Conservation (phyloP, 768 basidiomycete species). For the Coprinellus aureogranulatus region DNA sequence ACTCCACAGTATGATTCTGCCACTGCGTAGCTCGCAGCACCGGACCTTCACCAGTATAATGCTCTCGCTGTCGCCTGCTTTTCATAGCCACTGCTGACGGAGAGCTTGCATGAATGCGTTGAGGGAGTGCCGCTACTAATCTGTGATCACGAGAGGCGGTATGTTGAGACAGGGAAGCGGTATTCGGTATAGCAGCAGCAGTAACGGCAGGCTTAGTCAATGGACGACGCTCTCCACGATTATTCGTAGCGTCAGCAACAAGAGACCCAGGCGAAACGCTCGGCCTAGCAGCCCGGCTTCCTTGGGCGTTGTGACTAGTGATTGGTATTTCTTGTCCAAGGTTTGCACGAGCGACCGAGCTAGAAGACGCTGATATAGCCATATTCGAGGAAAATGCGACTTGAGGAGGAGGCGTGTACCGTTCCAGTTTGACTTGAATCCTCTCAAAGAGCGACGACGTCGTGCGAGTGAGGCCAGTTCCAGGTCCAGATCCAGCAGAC, state of each 20-base stretch:
- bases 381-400: not conserved
- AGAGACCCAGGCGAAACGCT: too few relatives aligned
- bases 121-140: too few relatives aligned
- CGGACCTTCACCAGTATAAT: not conserved
- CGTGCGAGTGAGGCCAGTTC: too few relatives aligned
- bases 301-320: not conserved
- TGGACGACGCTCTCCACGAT: too few relatives aligned
- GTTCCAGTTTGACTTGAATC: not conserved
- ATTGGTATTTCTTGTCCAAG: not conserved
- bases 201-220: too few relatives aligned
- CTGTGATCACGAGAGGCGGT: too few relatives aligned
- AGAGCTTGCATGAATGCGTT: not conserved
- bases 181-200: too few relatives aligned
- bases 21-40: constrained; percentile 9
- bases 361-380: too few relatives aligned
- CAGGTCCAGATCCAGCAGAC: too few relatives aligned
- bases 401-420: not conserved
- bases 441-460: not conserved
- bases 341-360: not conserved
- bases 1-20: not conserved
- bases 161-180: not conserved
- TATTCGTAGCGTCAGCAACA: too few relatives aligned
- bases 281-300: too few relatives aligned
- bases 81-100: not conserved
- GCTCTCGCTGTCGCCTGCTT: not conserved